Base-by-base conservation (phyloP, 2,329 filamentous ascomycete species). In the Alternaria brassicicola region DNA sequence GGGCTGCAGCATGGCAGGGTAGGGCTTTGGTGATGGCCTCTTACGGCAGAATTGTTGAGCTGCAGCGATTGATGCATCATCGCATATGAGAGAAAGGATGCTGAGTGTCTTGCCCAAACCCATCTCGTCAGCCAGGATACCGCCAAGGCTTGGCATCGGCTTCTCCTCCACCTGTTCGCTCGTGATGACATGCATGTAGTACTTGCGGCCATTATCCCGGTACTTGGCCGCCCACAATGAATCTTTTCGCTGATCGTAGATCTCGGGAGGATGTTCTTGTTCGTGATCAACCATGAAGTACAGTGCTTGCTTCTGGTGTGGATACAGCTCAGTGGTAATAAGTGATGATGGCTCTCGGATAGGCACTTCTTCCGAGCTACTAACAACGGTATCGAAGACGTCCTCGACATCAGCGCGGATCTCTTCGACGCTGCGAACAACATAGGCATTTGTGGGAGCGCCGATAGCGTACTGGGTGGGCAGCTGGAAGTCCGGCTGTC, bases 301-400 rank as follows among this genome's bases (percentile, higher is more conserved):
- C 0, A 98, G 83, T 0, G 90, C 94, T 77, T 97, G 93, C 75
- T 92, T 95, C 76, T 98, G 94, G 78, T 98, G 94, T 57, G 85
- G 84, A 39, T 97, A 86, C 17, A 98, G 80, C 26, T 86, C 82
- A 0, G 80, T 83, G 0, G 89, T 93, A 55, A 84, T 83, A 52
- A 95, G 84, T 6, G 79, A 63, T 52, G 86, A 83, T 0, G 91
- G 85, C 4, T 94, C 88, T 79, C 89, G 87, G 64, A 89, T 85
- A 0, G 90, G 90, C 6, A 98, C 80, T 59, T 92, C 87, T 55
- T 96, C 90, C 12, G 68, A 65, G 9, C 85, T 88, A 67, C 88
- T 88, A 25, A 88, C 86, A 36, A 97, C 85, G 7, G 89, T 89
- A 78, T 97, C 93, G 69, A 99, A 97, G 73, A 98, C 91, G 39